Conservation (phyloP, 2,329 filamentous ascomycete species). For the Pseudomassariella vexata region DNA sequence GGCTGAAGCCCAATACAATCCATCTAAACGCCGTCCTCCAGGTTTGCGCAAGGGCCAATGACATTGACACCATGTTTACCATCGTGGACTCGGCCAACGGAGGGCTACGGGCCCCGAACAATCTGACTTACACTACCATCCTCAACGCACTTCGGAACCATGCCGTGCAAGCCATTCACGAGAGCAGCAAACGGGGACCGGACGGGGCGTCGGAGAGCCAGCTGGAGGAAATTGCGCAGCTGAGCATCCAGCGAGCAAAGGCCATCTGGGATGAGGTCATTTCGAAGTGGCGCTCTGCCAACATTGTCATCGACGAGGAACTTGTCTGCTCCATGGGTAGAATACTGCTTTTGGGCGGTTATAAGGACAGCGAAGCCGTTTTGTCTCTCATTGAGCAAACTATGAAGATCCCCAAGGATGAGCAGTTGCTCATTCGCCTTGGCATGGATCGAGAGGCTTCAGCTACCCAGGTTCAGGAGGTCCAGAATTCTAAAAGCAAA, state of each 20-base stretch:
- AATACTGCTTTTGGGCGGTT: conserved; percentile 61
- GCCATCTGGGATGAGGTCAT: conserved; percentile 77
- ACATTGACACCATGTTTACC: conserved; percentile 77
- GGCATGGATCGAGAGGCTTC: no score
- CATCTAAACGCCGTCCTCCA: conserved; percentile 87
- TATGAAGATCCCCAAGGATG: conserved; percentile 63
- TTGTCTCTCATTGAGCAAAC: conserved; percentile 75
- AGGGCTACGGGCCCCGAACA: conserved; percentile 57
- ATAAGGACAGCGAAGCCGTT: conserved; percentile 63
- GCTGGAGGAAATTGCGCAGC: conserved; percentile 27
- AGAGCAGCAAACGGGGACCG: conserved; percentile 19
- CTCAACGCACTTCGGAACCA: conserved; percentile 71
- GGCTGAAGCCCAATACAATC: conserved; percentile 66
- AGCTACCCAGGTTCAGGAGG: no score
- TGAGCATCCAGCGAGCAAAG: conserved; percentile 60
- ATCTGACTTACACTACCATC: conserved; percentile 74
- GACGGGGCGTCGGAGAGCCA: conserved; percentile 23
- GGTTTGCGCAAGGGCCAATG: conserved; percentile 67
- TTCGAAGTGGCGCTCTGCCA: conserved; percentile 66
- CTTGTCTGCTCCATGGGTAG: conserved; percentile 78
- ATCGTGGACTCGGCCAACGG: conserved; percentile 69
- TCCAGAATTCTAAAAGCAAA: no score
- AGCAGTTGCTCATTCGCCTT: conserved; percentile 20
- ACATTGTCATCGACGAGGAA: conserved; percentile 68
- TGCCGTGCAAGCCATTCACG: conserved; percentile 35